Conservation (phyloP, 164 flowering plant genomes). For the Chimonanthus salicifolius region DNA sequence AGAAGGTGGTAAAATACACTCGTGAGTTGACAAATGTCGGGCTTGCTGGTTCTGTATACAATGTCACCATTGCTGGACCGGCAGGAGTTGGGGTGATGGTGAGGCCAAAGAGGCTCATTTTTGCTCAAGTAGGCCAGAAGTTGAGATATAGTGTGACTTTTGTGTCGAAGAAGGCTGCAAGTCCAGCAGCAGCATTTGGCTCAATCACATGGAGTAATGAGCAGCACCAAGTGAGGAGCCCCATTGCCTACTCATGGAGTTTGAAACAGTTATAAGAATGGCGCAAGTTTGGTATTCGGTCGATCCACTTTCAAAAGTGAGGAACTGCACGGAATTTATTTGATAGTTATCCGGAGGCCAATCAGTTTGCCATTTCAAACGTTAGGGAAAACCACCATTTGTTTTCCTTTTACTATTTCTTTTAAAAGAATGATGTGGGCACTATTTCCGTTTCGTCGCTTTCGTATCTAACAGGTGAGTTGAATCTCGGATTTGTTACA, state of each 20-base stretch:
- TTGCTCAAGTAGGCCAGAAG: constrained; percentile 55
- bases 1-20: constrained; percentile 47
- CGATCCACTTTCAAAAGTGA: background rate
- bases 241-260: constrained; percentile 62
- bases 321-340: background rate
- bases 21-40: constrained; percentile 78
- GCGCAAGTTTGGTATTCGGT: background rate
- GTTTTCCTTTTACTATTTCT: background rate
- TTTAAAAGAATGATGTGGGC: too few relatives aligned
- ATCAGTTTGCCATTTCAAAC: background rate
- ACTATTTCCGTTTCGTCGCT: background rate
- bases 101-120: constrained; percentile 50
- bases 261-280: background rate
- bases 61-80: constrained; percentile 41
- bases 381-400: background rate
- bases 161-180: constrained; percentile 24
- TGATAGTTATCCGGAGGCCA: background rate
- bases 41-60: constrained; percentile 38
- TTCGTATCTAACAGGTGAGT: background rate
- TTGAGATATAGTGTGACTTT: constrained; percentile 67
- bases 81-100: constrained; percentile 39
- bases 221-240: constrained; percentile 60
- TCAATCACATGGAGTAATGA: constrained; percentile 53
- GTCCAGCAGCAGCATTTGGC: constrained; percentile 34
- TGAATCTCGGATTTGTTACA: background rate